A percentile compares a stretch with the other conserved stretches of the same genome.
These are phyloP conservation scores for Ceratocystis huliohia DNA, from an alignment of 2,329 filamentous ascomycete species.

Conservation along the genomic window DNA sequence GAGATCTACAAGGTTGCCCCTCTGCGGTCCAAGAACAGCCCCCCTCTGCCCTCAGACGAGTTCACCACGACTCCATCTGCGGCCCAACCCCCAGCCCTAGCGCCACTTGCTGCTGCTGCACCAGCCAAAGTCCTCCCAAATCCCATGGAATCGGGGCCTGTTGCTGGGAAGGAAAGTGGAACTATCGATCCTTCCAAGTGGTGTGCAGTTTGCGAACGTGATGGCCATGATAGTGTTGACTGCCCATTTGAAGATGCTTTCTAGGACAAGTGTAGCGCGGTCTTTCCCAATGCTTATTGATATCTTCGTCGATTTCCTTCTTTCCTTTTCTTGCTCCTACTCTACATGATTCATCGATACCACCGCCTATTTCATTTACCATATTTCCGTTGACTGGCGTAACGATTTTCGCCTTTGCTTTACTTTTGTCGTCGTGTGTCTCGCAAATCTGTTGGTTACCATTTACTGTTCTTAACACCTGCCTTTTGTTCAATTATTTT, in stretches of 20 bases:
- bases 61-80: background rate
- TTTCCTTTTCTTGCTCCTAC: background rate
- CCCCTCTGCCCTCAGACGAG: background rate
- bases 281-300: background rate
- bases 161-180: conserved; percentile 67
- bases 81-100: conserved; percentile 4
- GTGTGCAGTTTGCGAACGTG: conserved; percentile 92
- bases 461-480: background rate
- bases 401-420: conserved; percentile 1
- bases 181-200: conserved; percentile 76
- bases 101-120: conserved; percentile 25
- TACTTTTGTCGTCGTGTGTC: background rate
- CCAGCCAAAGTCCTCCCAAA: conserved; percentile 44
- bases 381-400: background rate
- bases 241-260: conserved; percentile 83
- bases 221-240: conserved; percentile 91
- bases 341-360: conserved; percentile 12
- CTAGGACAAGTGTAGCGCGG: conserved; percentile 28
- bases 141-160: conserved; percentile 51
- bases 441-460: conserved; percentile 2
- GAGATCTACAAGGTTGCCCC: conserved; percentile 42
- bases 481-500: background rate
- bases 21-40: conserved; percentile 35
- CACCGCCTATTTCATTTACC: conserved; percentile 9
- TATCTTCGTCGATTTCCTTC: background rate